These are phyloP conservation scores for Penicillium cataractarum DNA, from an alignment of 495 filamentous ascomycete species.

Conservation along the genomic window DNA sequence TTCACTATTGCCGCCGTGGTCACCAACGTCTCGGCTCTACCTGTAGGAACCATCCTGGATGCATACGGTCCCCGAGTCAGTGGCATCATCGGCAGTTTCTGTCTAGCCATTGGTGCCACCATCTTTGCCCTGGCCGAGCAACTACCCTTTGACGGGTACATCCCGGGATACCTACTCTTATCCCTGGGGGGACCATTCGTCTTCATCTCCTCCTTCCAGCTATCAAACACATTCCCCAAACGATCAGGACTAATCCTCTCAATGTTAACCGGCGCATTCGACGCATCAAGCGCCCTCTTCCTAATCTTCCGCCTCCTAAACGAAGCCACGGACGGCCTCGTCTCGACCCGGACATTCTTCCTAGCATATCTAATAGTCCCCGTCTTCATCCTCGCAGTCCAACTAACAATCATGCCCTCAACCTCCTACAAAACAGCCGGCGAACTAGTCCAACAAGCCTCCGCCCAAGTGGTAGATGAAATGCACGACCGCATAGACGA, in stretches of 20 bases:
- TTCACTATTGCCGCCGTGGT: constrained; percentile 73
- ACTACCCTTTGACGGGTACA: constrained; percentile 71
- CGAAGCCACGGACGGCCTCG: constrained; percentile 58
- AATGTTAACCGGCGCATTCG: constrained; percentile 85
- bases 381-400: constrained; percentile 64
- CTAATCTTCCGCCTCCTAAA: constrained; percentile 81
- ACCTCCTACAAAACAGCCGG: constrained; percentile 88
- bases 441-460: constrained; percentile 75
- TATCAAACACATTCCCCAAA: constrained; percentile 90
- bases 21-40: constrained; percentile 67
- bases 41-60: constrained; percentile 83
- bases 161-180: constrained; percentile 78
- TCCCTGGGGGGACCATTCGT: constrained; percentile 87
- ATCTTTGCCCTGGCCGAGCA: constrained; percentile 69
- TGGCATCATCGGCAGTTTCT: constrained; percentile 70
- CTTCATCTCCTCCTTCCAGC: constrained; percentile 88
- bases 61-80: constrained; percentile 77
- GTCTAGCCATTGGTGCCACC: constrained; percentile 69
- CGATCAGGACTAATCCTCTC: constrained; percentile 85
- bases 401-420: constrained; percentile 75
- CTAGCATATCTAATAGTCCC: constrained; percentile 76
- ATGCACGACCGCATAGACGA: constrained; percentile 65
- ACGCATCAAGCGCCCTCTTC: constrained; percentile 86
- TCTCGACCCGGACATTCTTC: constrained; percentile 75
- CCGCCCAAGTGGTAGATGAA: constrained; percentile 51